Evolutionary conservation across 1,284 basidiomycete species (phyloP).

Genomic region (Coniferiporia weirii): DNA sequence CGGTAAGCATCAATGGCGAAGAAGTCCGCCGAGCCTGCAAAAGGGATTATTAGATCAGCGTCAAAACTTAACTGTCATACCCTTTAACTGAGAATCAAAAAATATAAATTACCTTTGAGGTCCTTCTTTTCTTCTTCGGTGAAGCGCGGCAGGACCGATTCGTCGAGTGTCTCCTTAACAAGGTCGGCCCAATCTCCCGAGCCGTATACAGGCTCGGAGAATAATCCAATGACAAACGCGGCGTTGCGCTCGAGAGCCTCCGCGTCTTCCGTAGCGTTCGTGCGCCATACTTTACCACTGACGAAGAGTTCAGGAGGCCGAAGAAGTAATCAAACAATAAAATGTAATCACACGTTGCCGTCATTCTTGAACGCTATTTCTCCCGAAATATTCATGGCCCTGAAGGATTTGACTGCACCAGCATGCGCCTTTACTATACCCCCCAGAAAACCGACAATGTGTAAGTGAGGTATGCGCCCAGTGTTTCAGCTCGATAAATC

Average conservation of each 20-base stretch:
- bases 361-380: constrained; percentile 47
- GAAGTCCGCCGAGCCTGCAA: constrained; percentile 41
- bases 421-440: constrained; percentile 40
- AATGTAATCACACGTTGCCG: constrained; percentile 36
- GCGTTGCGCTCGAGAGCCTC: constrained; percentile 41
- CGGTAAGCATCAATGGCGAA: constrained; percentile 44
- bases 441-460: too few species aligned
- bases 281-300: constrained; percentile 41
- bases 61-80: too few species aligned
- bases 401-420: constrained; percentile 40
- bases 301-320: neutral
- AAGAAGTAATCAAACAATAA: neutral
- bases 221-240: constrained; percentile 41
- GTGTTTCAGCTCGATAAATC: constrained; percentile 17
- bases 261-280: constrained; percentile 38
- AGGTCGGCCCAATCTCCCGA: constrained; percentile 45
- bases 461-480: too few species aligned
- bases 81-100: neutral
- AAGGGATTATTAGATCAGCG: neutral
- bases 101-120: constrained; percentile 29
- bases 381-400: constrained; percentile 39
- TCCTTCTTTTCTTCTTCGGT: constrained; percentile 38
- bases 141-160: constrained; percentile 39
- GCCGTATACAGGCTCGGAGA: constrained; percentile 40
- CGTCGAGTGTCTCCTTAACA: constrained; percentile 39